Base-by-base conservation (phyloP, 2,329 filamentous ascomycete species). In the Penicillium decumbens region DNA sequence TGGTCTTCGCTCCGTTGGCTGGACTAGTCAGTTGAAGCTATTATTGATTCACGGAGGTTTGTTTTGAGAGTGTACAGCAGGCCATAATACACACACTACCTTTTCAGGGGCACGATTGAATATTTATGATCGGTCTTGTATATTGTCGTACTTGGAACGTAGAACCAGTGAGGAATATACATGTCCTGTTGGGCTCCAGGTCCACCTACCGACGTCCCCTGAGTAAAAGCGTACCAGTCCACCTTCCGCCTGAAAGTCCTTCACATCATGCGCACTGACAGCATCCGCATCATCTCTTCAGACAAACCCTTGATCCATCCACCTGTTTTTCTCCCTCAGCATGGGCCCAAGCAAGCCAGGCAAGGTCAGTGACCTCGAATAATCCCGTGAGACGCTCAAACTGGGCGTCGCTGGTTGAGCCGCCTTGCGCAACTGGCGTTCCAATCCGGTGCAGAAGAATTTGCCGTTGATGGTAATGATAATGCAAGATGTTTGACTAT, bases 361-460 rank as follows among this genome's bases (percentile, higher is more conserved):
- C 60, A 18, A 70, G 54, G 32, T 74, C 72, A 15, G 76, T 73
- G 0, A 61, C 61, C 5, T 69, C 61, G 49, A 75, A 69, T 0
- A 75, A 60, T 0, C 51, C 44, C 1, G 57, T 56, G 5, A 70
- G 43, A 1, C 55, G 37, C 0, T 52, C 27, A 38, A 59, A 65
- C 9, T 58, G 61, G 8, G 57, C 51, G 5, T 59, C 53, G 29
- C 55, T 63, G 6, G 47, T 47, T 3, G 51, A 55, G 1, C 40
- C 37, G 1, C 45, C 51, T 29, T 63, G 51, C 1, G 49, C 62
- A 2, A 62, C 60, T 0, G 60, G 60, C 29, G 50, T 46, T 74
- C 69, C 71, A 74, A 72, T 3, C 70, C 72, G 0, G 72, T 72
- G 49, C 70, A 75, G 51, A 75, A 74, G 55, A 61, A 73, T 41